A percentile compares a stretch with the other conserved stretches of the same genome.
phyloP scores from a whole-genome alignment of 495 filamentous ascomycete species.

The Aspergillus nidulans region DNA sequence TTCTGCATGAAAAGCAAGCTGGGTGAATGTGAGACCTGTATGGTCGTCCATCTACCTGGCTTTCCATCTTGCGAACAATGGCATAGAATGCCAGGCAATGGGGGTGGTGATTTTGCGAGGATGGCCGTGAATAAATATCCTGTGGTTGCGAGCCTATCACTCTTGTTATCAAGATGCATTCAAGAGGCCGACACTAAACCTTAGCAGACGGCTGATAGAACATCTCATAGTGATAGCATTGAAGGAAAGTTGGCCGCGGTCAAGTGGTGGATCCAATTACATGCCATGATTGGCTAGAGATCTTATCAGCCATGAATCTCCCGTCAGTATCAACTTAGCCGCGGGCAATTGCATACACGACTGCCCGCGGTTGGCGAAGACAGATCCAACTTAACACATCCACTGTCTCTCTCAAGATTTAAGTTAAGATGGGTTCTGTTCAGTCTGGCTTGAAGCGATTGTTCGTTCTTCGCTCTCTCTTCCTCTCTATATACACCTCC shows the following conservation, averaged over 20 bases:
- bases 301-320: neutral
- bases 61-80: constrained; percentile 2
- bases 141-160: too few species aligned
- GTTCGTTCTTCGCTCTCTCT: neutral
- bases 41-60: constrained; percentile 11
- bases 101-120: neutral
- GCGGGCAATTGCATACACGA: neutral
- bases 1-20: constrained; percentile 23
- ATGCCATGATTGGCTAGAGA: neutral
- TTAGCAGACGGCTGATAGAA: neutral
- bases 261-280: neutral
- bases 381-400: neutral
- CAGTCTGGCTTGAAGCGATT: neutral
- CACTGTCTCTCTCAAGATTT: neutral
- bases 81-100: neutral
- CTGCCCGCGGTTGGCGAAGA: neutral
- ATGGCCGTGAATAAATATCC: too few species aligned
- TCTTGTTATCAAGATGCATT: neutral
- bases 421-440: neutral
- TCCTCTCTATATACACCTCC: neutral
- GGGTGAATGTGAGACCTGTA: constrained; percentile 24
- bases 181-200: neutral
- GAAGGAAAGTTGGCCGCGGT: constrained; percentile 8
- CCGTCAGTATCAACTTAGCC: neutral
- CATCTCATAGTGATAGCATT: neutral